Evolutionary conservation across 2,329 filamentous ascomycete genomes (phyloP).

Genomic region (Epichloe glyceriae): DNA sequence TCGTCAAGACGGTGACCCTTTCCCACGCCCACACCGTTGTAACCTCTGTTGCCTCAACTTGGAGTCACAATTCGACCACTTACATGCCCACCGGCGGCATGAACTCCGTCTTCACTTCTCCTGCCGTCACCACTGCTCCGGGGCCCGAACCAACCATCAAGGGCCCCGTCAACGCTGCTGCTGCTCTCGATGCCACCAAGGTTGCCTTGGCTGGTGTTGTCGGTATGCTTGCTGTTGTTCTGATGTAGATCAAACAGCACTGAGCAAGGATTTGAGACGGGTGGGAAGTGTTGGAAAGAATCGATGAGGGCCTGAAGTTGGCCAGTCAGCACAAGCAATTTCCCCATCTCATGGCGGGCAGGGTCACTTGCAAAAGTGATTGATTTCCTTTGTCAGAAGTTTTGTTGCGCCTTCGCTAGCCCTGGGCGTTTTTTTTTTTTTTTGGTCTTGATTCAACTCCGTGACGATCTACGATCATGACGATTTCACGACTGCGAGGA

Average conservation of each 20-base stretch:
- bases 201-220: slow-evolving; percentile 36
- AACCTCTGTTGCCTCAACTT: background rate
- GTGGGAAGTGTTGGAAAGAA: background rate
- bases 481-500: slow-evolving; percentile 6
- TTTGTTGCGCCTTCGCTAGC: background rate
- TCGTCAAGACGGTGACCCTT: slow-evolving; percentile 40
- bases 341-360: background rate
- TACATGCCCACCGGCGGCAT: slow-evolving; percentile 16
- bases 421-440: background rate
- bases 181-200: slow-evolving; percentile 29
- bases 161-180: slow-evolving; percentile 28
- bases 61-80: slow-evolving; percentile 21
- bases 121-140: slow-evolving; percentile 11
- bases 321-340: background rate
- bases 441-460: slow-evolving; percentile 1
- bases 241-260: slow-evolving; percentile 31
- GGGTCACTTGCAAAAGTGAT: background rate
- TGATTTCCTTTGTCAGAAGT: slow-evolving; percentile 1
- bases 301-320: background rate
- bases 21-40: slow-evolving; percentile 21
- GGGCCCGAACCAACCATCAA: slow-evolving; percentile 21
- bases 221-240: slow-evolving; percentile 35
- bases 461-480: slow-evolving; percentile 10
- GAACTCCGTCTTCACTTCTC: slow-evolving; percentile 10
- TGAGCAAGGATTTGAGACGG: too few relatives aligned